Percentiles rank a stretch among this genome's conserved stretches.
Evolutionary conservation across 176 grass and related monocot species (phyloP).

Genomic region (Pharus latifolius): DNA sequence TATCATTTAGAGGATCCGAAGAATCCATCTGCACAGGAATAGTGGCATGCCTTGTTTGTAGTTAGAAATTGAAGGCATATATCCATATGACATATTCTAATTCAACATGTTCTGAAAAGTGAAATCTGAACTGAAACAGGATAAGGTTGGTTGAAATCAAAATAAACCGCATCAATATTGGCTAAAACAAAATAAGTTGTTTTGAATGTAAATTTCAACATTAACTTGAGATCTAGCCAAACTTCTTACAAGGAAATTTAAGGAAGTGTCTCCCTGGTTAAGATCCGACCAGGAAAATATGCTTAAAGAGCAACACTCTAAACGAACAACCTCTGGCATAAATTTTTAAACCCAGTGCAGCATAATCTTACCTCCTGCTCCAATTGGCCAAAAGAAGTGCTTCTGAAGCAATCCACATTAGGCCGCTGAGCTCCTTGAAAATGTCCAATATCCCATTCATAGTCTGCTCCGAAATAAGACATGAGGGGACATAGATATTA

Average conservation of each 20-base stretch:
- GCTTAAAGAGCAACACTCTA: background rate
- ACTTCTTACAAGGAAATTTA: too few species aligned
- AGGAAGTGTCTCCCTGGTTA: too few species aligned
- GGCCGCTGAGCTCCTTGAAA: slow-evolving; percentile 89
- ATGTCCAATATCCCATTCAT: slow-evolving; percentile 98
- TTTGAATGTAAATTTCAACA: too few species aligned
- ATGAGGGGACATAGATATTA: background rate
- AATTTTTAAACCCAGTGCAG: background rate
- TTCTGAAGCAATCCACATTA: slow-evolving; percentile 94
- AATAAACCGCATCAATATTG: too few species aligned
- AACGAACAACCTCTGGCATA: background rate
- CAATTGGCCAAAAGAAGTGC: slow-evolving; percentile 80
- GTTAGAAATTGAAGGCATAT: background rate
- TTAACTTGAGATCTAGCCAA: too few species aligned
- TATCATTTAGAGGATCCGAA: slow-evolving; percentile 52
- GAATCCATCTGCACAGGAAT: slow-evolving; percentile 30
- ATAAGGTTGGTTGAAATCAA: too few species aligned
- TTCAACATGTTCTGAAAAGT: background rate
- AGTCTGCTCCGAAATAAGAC: slow-evolving; percentile 36
- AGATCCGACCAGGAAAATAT: too few species aligned
- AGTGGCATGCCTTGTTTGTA: background rate
- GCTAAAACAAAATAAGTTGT: too few species aligned
- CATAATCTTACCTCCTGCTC: slow-evolving; percentile 43
- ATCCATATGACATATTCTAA: background rate
- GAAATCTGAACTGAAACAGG: too few species aligned